Evolutionary conservation across 345 rosid genomes (phyloP).

Genomic region (Melaleuca quinquenervia): DNA sequence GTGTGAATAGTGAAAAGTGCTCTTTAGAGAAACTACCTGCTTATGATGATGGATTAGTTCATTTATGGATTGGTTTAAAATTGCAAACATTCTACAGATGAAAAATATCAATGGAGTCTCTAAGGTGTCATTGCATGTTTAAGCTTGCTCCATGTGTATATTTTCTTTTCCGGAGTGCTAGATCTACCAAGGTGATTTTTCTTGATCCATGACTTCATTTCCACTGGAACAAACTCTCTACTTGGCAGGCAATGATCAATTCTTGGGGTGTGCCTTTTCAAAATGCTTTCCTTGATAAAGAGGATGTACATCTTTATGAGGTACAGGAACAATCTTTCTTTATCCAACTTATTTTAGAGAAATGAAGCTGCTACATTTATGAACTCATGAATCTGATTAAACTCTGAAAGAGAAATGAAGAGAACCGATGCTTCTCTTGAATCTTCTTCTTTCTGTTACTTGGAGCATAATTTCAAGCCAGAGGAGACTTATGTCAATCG

Average conservation of each 20-base stretch:
- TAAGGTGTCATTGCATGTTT: background rate
- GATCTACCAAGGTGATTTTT: background rate
- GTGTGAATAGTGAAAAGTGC: background rate
- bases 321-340: conserved; percentile 14
- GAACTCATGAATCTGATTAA: background rate
- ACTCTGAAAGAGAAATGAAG: background rate
- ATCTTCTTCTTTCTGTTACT: background rate
- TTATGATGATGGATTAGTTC: background rate
- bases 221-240: background rate
- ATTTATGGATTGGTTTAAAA: background rate
- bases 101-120: background rate
- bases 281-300: conserved; percentile 38
- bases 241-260: conserved; percentile 54
- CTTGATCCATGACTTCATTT: background rate
- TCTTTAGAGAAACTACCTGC: background rate
- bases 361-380: background rate
- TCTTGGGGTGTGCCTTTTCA: conserved; percentile 81
- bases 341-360: background rate
- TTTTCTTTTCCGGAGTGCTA: background rate
- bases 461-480: background rate
- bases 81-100: background rate
- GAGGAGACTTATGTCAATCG: background rate
- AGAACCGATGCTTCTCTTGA: background rate
- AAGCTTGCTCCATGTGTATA: background rate
- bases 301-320: conserved; percentile 67